These are phyloP conservation scores for Camellia sinensis DNA, from an alignment of 148 eudicot genomes.

Conservation along the genomic window DNA sequence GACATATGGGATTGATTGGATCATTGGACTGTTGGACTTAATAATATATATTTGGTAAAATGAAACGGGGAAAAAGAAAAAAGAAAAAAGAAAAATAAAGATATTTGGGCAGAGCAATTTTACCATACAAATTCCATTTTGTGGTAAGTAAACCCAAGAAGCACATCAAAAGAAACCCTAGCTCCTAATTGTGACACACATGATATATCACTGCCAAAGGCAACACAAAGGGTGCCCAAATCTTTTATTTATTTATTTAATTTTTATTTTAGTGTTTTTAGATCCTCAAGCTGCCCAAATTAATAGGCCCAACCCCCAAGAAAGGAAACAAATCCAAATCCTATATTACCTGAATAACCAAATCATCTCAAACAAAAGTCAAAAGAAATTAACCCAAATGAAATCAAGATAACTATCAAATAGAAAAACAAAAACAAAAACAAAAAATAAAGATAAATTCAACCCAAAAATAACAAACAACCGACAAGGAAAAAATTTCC, in stretches of 20 bases:
- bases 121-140: not conserved
- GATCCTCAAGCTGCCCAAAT: not conserved
- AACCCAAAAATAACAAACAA: no score
- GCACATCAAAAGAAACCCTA: not conserved
- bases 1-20: no score
- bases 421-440: not conserved
- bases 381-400: not conserved
- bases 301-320: slow-evolving; percentile 2
- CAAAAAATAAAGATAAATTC: not conserved
- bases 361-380: not conserved
- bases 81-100: no score
- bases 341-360: not conserved
- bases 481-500: not conserved
- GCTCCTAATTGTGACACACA: not conserved
- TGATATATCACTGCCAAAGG: no score
- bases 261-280: not conserved
- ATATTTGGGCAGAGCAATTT: no score
- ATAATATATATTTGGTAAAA: no score
- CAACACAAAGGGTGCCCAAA: no score
- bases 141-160: not conserved
- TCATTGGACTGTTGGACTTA: no score
- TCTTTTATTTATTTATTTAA: not conserved
- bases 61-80: no score
- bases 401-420: not conserved
- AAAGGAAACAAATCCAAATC: slow-evolving; percentile 11